A percentile compares a stretch with the other conserved stretches of the same genome.
Evolutionary conservation across 768 basidiomycete species (phyloP).

Genomic region (Mycena galopus): DNA sequence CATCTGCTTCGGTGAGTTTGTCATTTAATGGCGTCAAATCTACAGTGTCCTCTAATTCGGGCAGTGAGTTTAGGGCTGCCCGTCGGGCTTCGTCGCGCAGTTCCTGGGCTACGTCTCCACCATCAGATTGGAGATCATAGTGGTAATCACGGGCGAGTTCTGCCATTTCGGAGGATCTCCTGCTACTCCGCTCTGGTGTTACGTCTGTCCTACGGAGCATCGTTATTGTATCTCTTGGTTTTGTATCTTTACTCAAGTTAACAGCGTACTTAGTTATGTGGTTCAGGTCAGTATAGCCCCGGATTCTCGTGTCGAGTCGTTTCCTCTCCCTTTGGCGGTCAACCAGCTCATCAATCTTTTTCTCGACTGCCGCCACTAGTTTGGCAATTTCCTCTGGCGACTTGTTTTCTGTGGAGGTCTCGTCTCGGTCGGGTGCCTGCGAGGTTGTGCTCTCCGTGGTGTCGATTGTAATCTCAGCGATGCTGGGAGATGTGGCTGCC

Average conservation of each 20-base stretch:
- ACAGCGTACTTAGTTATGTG: constrained; percentile 5
- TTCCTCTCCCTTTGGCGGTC: constrained; percentile 6
- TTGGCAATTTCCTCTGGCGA: background rate
- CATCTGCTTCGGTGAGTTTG: background rate
- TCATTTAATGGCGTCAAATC: background rate
- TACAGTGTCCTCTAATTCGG: background rate
- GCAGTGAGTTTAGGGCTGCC: background rate
- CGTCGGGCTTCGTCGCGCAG: background rate
- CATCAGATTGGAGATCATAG: background rate
- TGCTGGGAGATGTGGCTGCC: background rate
- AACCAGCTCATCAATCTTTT: background rate
- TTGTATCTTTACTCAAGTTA: background rate
- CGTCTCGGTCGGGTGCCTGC: too few species aligned
- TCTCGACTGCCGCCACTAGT: background rate
- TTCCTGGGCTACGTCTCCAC: background rate
- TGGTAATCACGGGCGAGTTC: background rate
- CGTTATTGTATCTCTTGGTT: background rate
- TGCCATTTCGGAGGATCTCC: constrained; percentile 2
- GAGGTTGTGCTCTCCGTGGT: background rate
- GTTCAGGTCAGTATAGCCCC: background rate
- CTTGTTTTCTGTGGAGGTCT: background rate
- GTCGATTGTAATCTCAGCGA: too few species aligned
- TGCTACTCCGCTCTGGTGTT: background rate
- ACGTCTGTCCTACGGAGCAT: too few species aligned
- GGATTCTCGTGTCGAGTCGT: background rate